Base-by-base conservation (phyloP, 306 rosid genomes). In the Echinosophora koreensis region DNA sequence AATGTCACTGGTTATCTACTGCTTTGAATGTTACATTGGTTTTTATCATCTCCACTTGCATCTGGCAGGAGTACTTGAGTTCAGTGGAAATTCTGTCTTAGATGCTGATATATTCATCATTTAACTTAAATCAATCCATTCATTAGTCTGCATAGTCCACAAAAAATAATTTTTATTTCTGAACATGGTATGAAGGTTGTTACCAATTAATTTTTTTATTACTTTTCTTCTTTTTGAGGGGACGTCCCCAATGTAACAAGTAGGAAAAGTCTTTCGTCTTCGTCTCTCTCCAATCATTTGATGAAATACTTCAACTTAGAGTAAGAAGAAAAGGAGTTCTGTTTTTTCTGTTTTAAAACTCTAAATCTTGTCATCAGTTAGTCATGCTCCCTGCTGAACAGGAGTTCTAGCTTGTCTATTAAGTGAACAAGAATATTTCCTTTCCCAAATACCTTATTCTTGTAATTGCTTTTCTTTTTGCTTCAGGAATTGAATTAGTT, bases 401-500 rank as follows among this genome's bases (percentile, higher is more conserved):
- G n/a, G 50, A 62, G 71, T 71, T 62, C n/a, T 46, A 34, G 22
- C 41, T 34, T 62, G 14, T 13, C 5, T 18, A 66, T 12, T 37
- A 2, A 8, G n/a, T 17, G 34, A 73, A 37, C 22, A 61, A 2
- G n/a, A 61, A 8, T 41, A 64, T 22, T 78, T 78, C 71, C 66
- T 72, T 28, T 42, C 28, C 82, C 28, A 72, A 77, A 74, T 59
- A 69, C 73, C 71, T 75, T 51, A 66, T 68, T 74, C 61, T 52
- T 37, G 27, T 49, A 49, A 59, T 42, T 69, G 52, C 49, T 73
- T 54, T 46, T 50, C 17, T 61, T 80, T 78, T 32, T 15, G 64
- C 68, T 77, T 58, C 71, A 95, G 99, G 98, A 54, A 85, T 95
- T 69, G 99, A 95, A 68, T 81, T 95, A 77, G 97, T 95, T 85